Conservation (phyloP, 1,284 basidiomycete genomes). For the Sparassis latifolia region DNA sequence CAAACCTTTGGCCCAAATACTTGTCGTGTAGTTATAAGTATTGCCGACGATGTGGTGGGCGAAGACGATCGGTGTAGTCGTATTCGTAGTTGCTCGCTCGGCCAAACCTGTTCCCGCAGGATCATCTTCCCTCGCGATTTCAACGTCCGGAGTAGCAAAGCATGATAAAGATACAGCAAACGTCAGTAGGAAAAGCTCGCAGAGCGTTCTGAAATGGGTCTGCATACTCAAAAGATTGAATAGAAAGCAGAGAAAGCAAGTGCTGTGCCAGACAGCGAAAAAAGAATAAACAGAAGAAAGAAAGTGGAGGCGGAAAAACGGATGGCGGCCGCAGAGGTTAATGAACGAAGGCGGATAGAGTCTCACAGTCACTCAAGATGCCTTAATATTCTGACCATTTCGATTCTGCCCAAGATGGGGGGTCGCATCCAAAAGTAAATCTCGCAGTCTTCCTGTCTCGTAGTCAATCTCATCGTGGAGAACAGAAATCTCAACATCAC, state of each 20-base stretch:
- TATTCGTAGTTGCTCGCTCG: background rate
- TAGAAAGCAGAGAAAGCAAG: background rate
- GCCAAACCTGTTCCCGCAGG: too few relatives aligned
- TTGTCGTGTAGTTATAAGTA: constrained; percentile 30
- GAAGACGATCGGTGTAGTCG: constrained; percentile 2
- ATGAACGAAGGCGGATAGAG: too few relatives aligned
- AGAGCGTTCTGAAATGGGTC: background rate
- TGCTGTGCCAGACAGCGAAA: background rate
- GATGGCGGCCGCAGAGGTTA: too few relatives aligned
- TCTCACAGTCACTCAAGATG: too few relatives aligned
- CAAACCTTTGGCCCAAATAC: constrained; percentile 30
- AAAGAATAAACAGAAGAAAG: background rate
- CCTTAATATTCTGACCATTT: too few relatives aligned
- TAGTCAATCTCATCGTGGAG: too few relatives aligned
- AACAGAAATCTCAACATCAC: too few relatives aligned
- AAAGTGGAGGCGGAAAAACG: background rate
- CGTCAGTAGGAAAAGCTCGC: background rate
- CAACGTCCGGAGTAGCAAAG: too few relatives aligned
- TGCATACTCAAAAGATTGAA: background rate
- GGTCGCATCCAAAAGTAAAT: too few relatives aligned
- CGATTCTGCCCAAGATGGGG: too few relatives aligned
- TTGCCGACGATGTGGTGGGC: constrained; percentile 35
- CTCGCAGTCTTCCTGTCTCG: too few relatives aligned
- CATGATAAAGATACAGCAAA: background rate
- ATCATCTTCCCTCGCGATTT: too few relatives aligned